These are phyloP conservation scores for Fusarium veterinarium DNA, from an alignment of 2,329 filamentous ascomycete species.

Conservation along the genomic window DNA sequence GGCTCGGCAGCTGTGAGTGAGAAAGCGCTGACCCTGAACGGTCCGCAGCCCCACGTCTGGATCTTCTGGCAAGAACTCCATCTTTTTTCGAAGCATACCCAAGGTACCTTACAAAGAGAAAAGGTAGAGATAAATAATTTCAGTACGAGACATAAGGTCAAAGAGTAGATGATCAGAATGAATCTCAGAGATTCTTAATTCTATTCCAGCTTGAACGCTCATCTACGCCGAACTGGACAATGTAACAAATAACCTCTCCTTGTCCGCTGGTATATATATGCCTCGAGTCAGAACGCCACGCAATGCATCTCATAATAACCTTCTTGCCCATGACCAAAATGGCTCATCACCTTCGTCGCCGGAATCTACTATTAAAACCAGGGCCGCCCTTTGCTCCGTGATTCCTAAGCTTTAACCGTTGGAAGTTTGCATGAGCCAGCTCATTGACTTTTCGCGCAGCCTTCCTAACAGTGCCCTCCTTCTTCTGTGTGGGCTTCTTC, in stretches of 20 bases:
- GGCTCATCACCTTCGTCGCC: constrained; percentile 55
- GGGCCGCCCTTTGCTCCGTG: constrained; percentile 71
- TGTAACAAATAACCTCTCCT: neutral
- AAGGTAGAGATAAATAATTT: neutral
- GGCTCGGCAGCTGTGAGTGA: neutral
- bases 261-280: constrained; percentile 31
- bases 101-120: neutral
- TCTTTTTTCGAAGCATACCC: neutral
- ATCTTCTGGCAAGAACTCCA: neutral
- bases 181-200: neutral
- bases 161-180: neutral
- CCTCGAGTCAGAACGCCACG: constrained; percentile 27
- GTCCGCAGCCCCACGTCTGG: neutral
- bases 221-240: constrained; percentile 1
- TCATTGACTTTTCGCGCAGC: constrained; percentile 71
- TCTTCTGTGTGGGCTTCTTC: constrained; percentile 45
- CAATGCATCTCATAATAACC: constrained; percentile 26
- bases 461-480: constrained; percentile 62
- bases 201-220: neutral
- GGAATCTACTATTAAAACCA: constrained; percentile 67
- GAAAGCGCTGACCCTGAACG: neutral
- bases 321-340: neutral
- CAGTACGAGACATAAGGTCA: no score
- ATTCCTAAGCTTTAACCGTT: constrained; percentile 72
- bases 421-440: constrained; percentile 74